Base-by-base conservation (phyloP, 192 early-diverging fungal species). In the Coemansia sp. region DNA sequence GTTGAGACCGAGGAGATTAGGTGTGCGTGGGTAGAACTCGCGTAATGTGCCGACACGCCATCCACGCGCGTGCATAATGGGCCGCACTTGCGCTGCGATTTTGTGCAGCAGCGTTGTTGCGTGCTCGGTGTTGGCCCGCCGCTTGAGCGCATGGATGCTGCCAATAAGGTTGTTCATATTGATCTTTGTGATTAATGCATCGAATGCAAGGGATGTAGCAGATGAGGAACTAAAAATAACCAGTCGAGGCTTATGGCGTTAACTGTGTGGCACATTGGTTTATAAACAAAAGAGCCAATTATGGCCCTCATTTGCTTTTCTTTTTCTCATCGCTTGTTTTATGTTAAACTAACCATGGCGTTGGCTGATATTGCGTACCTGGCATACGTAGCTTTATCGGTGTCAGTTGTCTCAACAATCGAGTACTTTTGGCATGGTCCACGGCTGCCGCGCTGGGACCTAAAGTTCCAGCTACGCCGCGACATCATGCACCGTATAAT, bases 1-100 rank as follows among this genome's bases (percentile, higher is more conserved):
- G 39, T 81, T 81, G 37, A 75, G 63, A 1, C 78, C 78, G 2
- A 69, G 63, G 11, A 81, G 78, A 8, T 41, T 58, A 1, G 69
- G 14, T 25, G 71, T 61, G 14, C 59, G 38, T 3, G 78, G 78
- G 29, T 60, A 72, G 56, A 81, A 75, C 56, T 81, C 78, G 35
- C 69, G 63, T 25, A 81, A 24, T 7, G 23, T 41, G 10, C 11
- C 23, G 5, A 81, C 78, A 5, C 53, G 53, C 78, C 78, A 81
- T 2, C 63, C 51, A 56, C 72, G 78, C 35, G 32, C 41, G n/a
- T 53, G 41, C 78, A 81, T 81, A 19, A 74, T 56, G n/a, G 78
- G 73, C 19, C 65, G 68, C 21, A 74, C 72, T 38, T 70, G 69
- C 2, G 78, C 72, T 2, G 66, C 51, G 1, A 75, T 43, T 15